These are phyloP conservation scores for Halophytophthora polymorphica DNA, from an alignment of 352 stramenopile species.

Conservation along the genomic window DNA sequence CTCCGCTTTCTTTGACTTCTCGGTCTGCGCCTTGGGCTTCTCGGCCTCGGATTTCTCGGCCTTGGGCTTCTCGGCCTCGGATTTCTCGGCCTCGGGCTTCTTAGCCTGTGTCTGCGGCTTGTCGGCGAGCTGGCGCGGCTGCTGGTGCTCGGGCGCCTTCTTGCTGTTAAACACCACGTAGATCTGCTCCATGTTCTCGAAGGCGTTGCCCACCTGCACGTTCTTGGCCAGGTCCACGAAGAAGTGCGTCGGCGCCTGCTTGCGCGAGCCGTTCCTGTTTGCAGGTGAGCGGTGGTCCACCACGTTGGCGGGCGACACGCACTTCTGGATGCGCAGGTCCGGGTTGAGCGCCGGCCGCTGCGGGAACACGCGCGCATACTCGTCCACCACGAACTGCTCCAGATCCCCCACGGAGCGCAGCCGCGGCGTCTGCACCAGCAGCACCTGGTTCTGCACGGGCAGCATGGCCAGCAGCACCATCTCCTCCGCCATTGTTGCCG, in stretches of 20 bases:
- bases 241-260: constrained; percentile 33
- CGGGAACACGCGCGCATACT: constrained; percentile 66
- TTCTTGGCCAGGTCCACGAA: constrained; percentile 81
- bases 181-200: constrained; percentile 77
- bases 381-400: constrained; percentile 56
- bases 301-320: constrained; percentile 49
- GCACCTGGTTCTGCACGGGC: constrained; percentile 51
- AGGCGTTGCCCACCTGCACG: constrained; percentile 71
- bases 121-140: neutral
- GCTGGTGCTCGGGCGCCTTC: constrained; percentile 16
- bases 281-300: constrained; percentile 41
- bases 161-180: constrained; percentile 50
- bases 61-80: constrained; percentile 9
- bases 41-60: constrained; percentile 11
- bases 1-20: no score
- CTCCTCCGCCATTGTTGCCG: constrained; percentile 34
- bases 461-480: constrained; percentile 76
- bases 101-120: constrained; percentile 4
- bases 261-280: constrained; percentile 3
- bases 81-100: constrained; percentile 3
- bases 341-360: constrained; percentile 36
- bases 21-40: constrained; percentile 2
- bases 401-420: constrained; percentile 51
- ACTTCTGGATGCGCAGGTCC: constrained; percentile 72
- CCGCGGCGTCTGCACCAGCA: constrained; percentile 60